A percentile compares a stretch with the other conserved stretches of the same genome.
Evolutionary conservation across 2,329 filamentous ascomycete species (phyloP).

Genomic region (Plectosphaerella plurivora): DNA sequence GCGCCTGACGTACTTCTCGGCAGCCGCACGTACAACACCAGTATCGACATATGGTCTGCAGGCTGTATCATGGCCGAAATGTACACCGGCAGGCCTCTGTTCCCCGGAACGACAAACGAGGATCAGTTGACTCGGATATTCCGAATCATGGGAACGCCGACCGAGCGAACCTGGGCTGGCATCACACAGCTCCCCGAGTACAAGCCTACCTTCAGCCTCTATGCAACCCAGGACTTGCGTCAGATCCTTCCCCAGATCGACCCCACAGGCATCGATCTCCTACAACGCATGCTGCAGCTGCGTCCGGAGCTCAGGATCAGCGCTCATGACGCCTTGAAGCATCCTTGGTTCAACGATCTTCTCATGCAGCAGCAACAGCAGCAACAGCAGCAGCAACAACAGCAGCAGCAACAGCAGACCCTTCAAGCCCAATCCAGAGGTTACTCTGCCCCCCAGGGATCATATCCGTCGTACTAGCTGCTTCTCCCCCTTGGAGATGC

Average conservation of each 20-base stretch:
- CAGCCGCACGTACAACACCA: conserved; percentile 96
- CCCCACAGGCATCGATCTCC: conserved; percentile 75
- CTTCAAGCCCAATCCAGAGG: conserved; percentile 36
- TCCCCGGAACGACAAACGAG: conserved; percentile 97
- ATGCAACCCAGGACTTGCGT: conserved; percentile 84
- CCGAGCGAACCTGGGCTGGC: conserved; percentile 90
- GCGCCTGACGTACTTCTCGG: conserved; percentile 93
- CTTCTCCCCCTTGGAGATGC: background rate
- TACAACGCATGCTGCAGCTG: conserved; percentile 88
- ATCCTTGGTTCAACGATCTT: conserved; percentile 87
- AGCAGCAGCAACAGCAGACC: conserved; percentile 41
- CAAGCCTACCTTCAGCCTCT: conserved; percentile 91
- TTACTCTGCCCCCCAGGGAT: conserved; percentile 31
- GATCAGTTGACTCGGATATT: conserved; percentile 97
- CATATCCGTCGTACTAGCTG: conserved; percentile 17
- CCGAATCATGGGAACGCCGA: conserved; percentile 96
- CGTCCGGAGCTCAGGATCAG: conserved; percentile 88
- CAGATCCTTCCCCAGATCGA: conserved; percentile 90
- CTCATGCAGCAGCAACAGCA: conserved; percentile 51
- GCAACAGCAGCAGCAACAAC: conserved; percentile 26
- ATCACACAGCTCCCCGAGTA: conserved; percentile 97
- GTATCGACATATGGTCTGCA: conserved; percentile 98
- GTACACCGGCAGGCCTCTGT: conserved; percentile 93
- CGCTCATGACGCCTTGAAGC: conserved; percentile 78
- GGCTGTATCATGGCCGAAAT: conserved; percentile 99